Percentiles rank a stretch among this genome's conserved stretches.
phyloP scores from a whole-genome alignment of 139 green algal genomes.

The Closterium sp. region DNA sequence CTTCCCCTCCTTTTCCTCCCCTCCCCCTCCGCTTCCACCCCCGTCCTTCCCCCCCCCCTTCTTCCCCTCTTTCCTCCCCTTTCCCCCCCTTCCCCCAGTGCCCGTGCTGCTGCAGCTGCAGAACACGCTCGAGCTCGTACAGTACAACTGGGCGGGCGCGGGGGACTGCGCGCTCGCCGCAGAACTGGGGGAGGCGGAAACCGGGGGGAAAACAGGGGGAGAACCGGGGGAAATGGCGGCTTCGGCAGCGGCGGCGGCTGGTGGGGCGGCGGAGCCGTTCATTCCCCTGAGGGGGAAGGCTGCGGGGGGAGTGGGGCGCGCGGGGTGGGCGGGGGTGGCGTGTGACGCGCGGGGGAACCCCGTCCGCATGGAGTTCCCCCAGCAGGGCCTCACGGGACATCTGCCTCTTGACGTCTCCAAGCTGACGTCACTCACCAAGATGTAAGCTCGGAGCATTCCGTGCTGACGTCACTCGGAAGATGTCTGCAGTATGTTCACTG shows the following conservation, averaged over 20 bases:
- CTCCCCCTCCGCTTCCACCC: slow-evolving; percentile 23
- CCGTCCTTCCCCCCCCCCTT: too few relatives aligned
- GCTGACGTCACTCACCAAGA: neutral
- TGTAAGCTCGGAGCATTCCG: neutral
- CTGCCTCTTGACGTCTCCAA: neutral
- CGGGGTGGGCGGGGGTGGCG: neutral
- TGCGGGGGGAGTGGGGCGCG: too few relatives aligned
- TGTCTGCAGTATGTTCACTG: neutral
- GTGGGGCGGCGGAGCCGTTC: neutral
- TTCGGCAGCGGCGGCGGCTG: too few relatives aligned
- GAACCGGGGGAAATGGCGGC: too few relatives aligned
- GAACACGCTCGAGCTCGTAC: neutral
- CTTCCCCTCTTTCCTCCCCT: too few relatives aligned
- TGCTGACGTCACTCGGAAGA: neutral
- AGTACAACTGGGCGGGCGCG: neutral
- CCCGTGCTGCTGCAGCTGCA: neutral
- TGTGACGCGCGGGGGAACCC: neutral
- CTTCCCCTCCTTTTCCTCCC: neutral
- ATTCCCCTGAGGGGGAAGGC: neutral
- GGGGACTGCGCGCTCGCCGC: neutral
- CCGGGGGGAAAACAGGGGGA: too few relatives aligned
- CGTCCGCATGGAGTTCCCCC: neutral
- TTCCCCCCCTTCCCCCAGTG: neutral
- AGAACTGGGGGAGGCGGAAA: too few relatives aligned
- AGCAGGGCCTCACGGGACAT: neutral